These are phyloP conservation scores for Podospora australis DNA, from an alignment of 495 filamentous ascomycete species.

Conservation along the genomic window DNA sequence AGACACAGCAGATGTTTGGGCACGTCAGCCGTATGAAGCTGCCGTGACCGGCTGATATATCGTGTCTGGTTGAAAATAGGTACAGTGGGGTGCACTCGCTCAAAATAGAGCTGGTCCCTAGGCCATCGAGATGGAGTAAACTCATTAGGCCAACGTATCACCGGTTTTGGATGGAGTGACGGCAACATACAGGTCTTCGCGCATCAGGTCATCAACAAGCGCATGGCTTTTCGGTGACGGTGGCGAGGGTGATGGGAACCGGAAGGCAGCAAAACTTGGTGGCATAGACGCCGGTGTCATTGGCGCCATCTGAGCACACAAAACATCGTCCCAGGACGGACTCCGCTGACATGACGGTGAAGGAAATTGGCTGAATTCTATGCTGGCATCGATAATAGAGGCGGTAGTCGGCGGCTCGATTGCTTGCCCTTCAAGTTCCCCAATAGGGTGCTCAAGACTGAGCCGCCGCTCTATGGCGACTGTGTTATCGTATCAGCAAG, in stretches of 20 bases:
- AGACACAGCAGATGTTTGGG: conserved; percentile 36
- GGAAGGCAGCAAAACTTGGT: conserved; percentile 20
- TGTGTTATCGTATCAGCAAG: neutral
- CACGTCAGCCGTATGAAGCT: conserved; percentile 9
- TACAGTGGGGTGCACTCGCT: conserved; percentile 48
- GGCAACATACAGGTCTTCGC: conserved; percentile 37
- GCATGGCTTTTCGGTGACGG: conserved; percentile 14
- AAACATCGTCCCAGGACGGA: conserved; percentile 18
- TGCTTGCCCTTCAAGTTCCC: no score
- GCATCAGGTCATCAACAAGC: conserved; percentile 34
- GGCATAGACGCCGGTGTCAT: conserved; percentile 16
- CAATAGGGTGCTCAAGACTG: conserved; percentile 24
- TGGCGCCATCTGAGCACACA: conserved; percentile 15
- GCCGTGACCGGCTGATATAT: conserved; percentile 21
- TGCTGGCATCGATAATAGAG: no score
- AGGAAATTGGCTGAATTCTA: conserved; percentile 6
- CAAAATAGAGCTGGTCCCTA: conserved; percentile 53
- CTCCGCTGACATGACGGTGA: conserved; percentile 17
- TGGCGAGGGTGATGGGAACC: conserved; percentile 27
- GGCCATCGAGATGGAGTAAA: neutral
- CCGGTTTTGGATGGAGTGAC: neutral
- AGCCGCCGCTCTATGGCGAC: conserved; percentile 34
- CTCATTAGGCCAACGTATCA: neutral
- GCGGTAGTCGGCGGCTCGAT: no score
- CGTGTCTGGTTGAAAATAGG: conserved; percentile 46